Evolutionary conservation across 805 yeast species (phyloP).

Genomic region (Candida yuanshanica): DNA sequence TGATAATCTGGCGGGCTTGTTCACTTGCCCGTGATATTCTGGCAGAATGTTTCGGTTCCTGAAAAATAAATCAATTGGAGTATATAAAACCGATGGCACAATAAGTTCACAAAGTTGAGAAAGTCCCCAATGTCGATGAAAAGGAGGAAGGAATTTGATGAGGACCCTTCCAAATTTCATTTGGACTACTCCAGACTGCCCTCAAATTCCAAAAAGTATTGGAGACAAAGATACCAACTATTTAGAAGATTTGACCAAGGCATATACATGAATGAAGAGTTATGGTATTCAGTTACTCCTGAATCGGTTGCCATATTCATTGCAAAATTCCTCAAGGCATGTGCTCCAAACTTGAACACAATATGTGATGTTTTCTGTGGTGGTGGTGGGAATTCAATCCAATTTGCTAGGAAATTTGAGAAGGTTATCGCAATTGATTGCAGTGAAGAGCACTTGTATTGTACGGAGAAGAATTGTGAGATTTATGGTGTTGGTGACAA

Average conservation of each 20-base stretch:
- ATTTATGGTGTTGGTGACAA: constrained; percentile 53
- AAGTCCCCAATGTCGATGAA: neutral
- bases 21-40: too few species aligned
- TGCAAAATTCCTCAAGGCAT: constrained; percentile 46
- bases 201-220: constrained; percentile 30
- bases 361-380: constrained; percentile 76
- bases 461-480: constrained; percentile 60
- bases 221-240: constrained; percentile 54
- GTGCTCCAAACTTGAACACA: constrained; percentile 42
- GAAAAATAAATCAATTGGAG: neutral
- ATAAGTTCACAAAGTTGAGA: neutral
- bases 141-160: neutral
- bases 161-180: neutral
- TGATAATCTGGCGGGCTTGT: too few species aligned
- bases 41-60: neutral
- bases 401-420: constrained; percentile 57
- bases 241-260: constrained; percentile 67
- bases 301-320: constrained; percentile 61
- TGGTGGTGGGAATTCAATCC: constrained; percentile 83
- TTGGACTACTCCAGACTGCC: constrained; percentile 10
- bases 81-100: neutral
- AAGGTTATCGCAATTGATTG: constrained; percentile 58
- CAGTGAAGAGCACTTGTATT: constrained; percentile 52
- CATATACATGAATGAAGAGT: constrained; percentile 58
- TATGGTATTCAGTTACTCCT: constrained; percentile 89